Base-by-base conservation (phyloP, 106 monocot species). In the Posidonia australis region DNA sequence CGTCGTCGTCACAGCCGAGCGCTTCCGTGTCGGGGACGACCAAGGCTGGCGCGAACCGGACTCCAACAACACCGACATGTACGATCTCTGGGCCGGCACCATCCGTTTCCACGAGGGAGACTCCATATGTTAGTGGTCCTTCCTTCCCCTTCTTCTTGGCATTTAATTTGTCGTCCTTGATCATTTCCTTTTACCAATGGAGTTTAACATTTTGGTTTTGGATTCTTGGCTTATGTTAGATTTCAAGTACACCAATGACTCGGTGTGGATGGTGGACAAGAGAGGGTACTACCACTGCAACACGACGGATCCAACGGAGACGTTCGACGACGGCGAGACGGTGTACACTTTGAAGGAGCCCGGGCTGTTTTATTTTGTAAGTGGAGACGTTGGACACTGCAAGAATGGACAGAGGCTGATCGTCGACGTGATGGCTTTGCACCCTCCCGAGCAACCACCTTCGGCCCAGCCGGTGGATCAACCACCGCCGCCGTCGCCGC, bases 271-370 rank as follows among this genome's bases (percentile, higher is more conserved):
- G n/a, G 31, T 70, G 44, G 60, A 59, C 59, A 70, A 70, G 27
- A 9, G 46, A 5, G 70, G 60, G 31, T 70, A 70, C 46, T 70
- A 70, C 59, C 70, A 70, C 70, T 70, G 70, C 70, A 70, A 70
- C 70, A 60, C 60, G 16, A 59, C 59, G 17, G n/a, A 19, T 10
- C 70, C 70, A 3, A 59, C 46, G 1, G 59, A 22, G 25, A 13
- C 45, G n/a, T 60, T 59, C 48, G 25, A 59, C 23, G 60, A 60
- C 20, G 70, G 70, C 13, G 31, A 59, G 28, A 70, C 60, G 20
- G 46, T 30, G 5, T n/a, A 59, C 28, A 0, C 28, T 1, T 46
- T 70, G 12, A 17, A 60, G 11, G 14, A 32, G 5, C 27, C 70
- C 1, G 70, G 60, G 10, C 13, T 29, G 23, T 30, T 59, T 14